A percentile compares a stretch with the other conserved stretches of the same genome.
These are phyloP conservation scores for Biscogniauxia marginata DNA, from an alignment of 2,329 filamentous ascomycete species.

Conservation along the genomic window DNA sequence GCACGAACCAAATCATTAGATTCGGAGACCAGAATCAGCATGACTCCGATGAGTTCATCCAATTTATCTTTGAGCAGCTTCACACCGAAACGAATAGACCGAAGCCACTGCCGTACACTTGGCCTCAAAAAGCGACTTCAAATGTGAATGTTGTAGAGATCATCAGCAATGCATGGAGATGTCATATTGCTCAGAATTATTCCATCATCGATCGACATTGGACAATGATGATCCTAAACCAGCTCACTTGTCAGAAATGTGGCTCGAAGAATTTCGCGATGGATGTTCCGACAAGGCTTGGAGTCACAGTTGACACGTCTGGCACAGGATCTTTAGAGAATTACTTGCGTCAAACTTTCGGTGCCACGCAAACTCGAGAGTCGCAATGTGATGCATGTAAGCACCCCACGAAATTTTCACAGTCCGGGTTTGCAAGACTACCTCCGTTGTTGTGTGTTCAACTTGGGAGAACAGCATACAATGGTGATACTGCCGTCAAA, in stretches of 20 bases:
- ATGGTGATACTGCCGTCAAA: conserved; percentile 44
- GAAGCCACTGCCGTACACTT: conserved; percentile 5
- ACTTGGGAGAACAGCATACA: conserved; percentile 42
- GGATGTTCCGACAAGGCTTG: conserved; percentile 7
- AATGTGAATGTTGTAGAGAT: conserved; percentile 53
- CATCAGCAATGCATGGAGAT: conserved; percentile 72
- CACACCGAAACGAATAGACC: conserved; percentile 81
- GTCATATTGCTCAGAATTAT: conserved; percentile 65
- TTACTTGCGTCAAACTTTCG: conserved; percentile 3
- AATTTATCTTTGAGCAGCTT: conserved; percentile 76
- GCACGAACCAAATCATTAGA: conserved; percentile 20
- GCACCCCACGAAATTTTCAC: not conserved
- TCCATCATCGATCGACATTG: conserved; percentile 81
- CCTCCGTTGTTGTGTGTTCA: conserved; percentile 72
- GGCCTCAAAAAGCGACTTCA: conserved; percentile 20
- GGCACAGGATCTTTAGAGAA: conserved; percentile 2
- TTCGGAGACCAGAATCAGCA: conserved; percentile 80
- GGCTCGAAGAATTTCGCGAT: conserved; percentile 2
- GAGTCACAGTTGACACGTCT: not conserved
- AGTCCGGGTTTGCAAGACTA: conserved; percentile 8
- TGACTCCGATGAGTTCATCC: conserved; percentile 87
- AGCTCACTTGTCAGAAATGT: conserved; percentile 65
- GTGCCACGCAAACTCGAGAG: not conserved
- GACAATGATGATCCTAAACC: conserved; percentile 64
- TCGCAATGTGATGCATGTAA: conserved; percentile 16